Evolutionary conservation across 1,284 basidiomycete species (phyloP), one percentile per base, ranked within the genome.

Genomic region (Naganishia albida): DNA sequence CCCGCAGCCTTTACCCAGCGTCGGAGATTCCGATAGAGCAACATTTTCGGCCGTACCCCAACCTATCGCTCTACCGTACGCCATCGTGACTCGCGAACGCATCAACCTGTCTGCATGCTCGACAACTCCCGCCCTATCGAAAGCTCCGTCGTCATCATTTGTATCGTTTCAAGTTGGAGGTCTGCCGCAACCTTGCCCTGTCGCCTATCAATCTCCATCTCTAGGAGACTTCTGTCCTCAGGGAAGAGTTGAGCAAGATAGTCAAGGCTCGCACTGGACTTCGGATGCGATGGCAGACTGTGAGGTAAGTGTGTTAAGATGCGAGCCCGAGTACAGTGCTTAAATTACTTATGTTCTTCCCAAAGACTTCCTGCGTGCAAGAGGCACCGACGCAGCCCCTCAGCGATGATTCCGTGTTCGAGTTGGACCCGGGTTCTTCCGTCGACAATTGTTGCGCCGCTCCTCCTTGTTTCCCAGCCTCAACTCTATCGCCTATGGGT

Each of bases 41-140:
- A 7, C 42, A 15, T 43, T 20, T 15, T 20, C 28, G 16, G 16
- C 34, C 4, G 38, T 25, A 18, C 57, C 57, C n/a, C 23, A 26
- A 26, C 34, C 57, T 20, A 20, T 25, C 46, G n/a, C 20, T 16
- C 13, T 60, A 38, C 57, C 57, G n/a, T 60, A 60, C 13, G 57
- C n/a, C 23, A 26, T 49, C 15, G 57, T 60, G 23, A 40, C 57
- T 10, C 46, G 25, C n/a, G 57, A 60, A 28, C 46, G 46, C 6
- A 25, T 50, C 15, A n/a, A 20, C 38, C 1, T 50, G 51, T 20
- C 30, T 7, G 34, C 30, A 6, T 38, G 30, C 18, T 34, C 18
- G 16, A 2, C 7, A 13, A 16, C 51, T 34, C 34, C 46, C 46
- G 23, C 46, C 6, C 2, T 51, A 3, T 26, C 50, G 30, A 30